Conservation (phyloP, 345 rosid species). For the Linum tenue region DNA sequence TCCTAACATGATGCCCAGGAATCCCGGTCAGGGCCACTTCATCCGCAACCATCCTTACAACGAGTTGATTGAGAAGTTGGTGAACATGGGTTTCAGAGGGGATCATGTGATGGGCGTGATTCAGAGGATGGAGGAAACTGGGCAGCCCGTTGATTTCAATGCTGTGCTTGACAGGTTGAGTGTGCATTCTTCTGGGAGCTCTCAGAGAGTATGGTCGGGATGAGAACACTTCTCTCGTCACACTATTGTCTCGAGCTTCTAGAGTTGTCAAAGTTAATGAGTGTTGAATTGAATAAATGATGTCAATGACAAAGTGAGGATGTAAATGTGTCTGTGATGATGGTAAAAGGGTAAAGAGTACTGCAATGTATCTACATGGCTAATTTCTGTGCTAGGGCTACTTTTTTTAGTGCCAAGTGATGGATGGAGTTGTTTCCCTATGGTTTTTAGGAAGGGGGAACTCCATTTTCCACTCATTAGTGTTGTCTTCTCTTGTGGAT, state of each 20-base stretch:
- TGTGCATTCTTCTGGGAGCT: slow-evolving; percentile 48
- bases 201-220: slow-evolving; percentile 73
- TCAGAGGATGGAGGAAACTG: slow-evolving; percentile 90
- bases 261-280: no score
- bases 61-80: slow-evolving; percentile 77
- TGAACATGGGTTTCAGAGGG: slow-evolving; percentile 86
- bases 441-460: slow-evolving; percentile 18
- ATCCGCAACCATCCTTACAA: slow-evolving; percentile 52
- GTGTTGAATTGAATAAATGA: slow-evolving; percentile 16
- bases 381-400: not conserved
- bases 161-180: slow-evolving; percentile 74
- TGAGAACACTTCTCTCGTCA: no score
- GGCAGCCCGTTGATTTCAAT: slow-evolving; percentile 81
- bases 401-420: not conserved
- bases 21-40: slow-evolving; percentile 41
- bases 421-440: slow-evolving; percentile 11
- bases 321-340: not conserved
- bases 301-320: no score
- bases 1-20: slow-evolving; percentile 29
- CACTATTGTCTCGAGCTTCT: no score
- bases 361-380: slow-evolving; percentile 5
- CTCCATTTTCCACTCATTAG: not conserved
- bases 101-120: slow-evolving; percentile 67
- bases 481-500: no score
- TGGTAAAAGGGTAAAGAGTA: not conserved